Evolutionary conservation across 2,329 filamentous ascomycete species (phyloP).

Genomic region (Claviceps arundinis): DNA sequence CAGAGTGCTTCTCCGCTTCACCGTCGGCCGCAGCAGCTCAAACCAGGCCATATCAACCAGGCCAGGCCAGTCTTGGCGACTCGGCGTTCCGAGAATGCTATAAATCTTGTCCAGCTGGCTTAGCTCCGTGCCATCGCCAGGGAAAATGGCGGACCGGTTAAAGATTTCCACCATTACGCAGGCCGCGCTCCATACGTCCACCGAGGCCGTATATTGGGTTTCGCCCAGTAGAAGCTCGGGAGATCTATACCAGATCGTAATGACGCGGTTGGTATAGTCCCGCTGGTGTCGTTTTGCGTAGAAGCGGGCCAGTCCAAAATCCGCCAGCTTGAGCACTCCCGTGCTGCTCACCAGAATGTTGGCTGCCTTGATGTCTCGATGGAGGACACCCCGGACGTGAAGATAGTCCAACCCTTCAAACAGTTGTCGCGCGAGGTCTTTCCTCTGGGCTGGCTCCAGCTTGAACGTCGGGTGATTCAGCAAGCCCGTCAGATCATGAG

Average conservation of each 20-base stretch:
- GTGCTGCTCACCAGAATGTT: constrained; percentile 90
- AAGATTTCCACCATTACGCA: constrained; percentile 97
- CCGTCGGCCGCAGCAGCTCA: constrained; percentile 69
- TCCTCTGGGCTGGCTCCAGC: constrained; percentile 74
- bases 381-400: constrained; percentile 82
- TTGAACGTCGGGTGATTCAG: constrained; percentile 90
- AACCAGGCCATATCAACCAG: constrained; percentile 96
- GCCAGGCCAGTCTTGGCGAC: constrained; percentile 70
- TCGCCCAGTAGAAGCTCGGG: constrained; percentile 84
- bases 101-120: constrained; percentile 97
- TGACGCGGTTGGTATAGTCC: constrained; percentile 96
- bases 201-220: constrained; percentile 77
- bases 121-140: constrained; percentile 89
- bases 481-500: constrained; percentile 87
- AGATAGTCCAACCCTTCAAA: constrained; percentile 92
- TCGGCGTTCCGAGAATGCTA: constrained; percentile 78
- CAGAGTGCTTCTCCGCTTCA: constrained; percentile 62
- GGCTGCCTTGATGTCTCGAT: constrained; percentile 95
- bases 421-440: constrained; percentile 82
- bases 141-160: constrained; percentile 83
- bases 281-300: constrained; percentile 85
- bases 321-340: constrained; percentile 81
- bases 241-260: constrained; percentile 95
- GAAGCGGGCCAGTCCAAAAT: constrained; percentile 92
- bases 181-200: constrained; percentile 94